Percentiles rank a stretch among this genome's conserved stretches.
These are phyloP conservation scores for Claviceps sp. DNA, from an alignment of 2,329 filamentous ascomycete genomes.

Conservation along the genomic window DNA sequence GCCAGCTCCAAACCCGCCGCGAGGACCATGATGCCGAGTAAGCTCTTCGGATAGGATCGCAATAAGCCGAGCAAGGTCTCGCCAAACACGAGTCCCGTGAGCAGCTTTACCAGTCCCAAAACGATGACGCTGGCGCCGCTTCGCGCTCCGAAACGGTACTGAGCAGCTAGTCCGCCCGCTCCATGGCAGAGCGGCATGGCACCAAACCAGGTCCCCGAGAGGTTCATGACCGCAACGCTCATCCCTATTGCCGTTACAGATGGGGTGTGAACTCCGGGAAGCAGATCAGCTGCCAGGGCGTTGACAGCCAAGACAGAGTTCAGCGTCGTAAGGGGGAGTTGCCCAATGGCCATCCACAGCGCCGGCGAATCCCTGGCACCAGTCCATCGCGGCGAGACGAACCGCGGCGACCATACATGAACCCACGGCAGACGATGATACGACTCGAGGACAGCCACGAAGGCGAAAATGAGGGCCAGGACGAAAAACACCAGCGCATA, in stretches of 20 bases:
- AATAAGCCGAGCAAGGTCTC: slow-evolving; percentile 60
- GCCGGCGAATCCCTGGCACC: slow-evolving; percentile 17
- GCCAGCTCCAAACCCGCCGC: slow-evolving; percentile 80
- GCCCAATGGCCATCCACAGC: slow-evolving; percentile 57
- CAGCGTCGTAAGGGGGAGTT: slow-evolving; percentile 79
- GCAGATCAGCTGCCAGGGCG: slow-evolving; percentile 62
- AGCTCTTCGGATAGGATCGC: slow-evolving; percentile 55
- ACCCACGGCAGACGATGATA: slow-evolving; percentile 34
- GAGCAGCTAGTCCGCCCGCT: slow-evolving; percentile 77
- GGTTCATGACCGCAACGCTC: slow-evolving; percentile 73
- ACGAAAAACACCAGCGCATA: slow-evolving; percentile 65
- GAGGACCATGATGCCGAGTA: slow-evolving; percentile 80
- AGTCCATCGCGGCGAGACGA: slow-evolving; percentile 23
- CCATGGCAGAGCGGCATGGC: slow-evolving; percentile 95
- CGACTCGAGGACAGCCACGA: slow-evolving; percentile 22
- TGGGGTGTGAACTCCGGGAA: slow-evolving; percentile 54
- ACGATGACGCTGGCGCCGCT: slow-evolving; percentile 74
- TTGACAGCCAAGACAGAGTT: slow-evolving; percentile 87
- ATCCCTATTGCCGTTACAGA: slow-evolving; percentile 65
- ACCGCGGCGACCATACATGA: slow-evolving; percentile 45
- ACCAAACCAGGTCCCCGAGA: slow-evolving; percentile 79
- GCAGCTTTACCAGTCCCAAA: slow-evolving; percentile 61
- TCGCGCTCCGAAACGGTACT: slow-evolving; percentile 81
- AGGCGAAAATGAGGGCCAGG: slow-evolving; percentile 53
- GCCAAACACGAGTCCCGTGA: slow-evolving; percentile 64